Evolutionary conservation across 352 stramenopile genomes (phyloP), one percentile per base, ranked within the genome.

Genomic region (Aphanomyces cochlioides): DNA sequence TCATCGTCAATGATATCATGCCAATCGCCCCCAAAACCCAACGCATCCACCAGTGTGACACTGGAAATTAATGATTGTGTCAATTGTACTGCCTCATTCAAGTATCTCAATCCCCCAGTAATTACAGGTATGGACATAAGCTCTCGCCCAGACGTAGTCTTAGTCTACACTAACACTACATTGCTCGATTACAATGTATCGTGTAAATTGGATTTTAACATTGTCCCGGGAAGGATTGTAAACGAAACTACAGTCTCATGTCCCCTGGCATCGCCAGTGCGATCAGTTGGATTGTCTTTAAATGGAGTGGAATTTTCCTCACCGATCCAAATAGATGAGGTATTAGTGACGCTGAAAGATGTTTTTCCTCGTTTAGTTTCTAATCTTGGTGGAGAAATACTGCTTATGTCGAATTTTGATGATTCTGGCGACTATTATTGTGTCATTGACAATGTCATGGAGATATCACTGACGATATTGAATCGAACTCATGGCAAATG

Each of bases 1-100:
- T 66, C 45, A 38, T 8, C 17, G 64, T 43, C 64, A 17, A 12
- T 56, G 47, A 36, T 79, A 8, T 59, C 57, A 71, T 43, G 38
- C 59, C 10, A 67, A 70, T 10, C 45, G 68, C 17, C 39, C 43
- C 43, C 69, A 58, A n/a, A 28, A 28, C 28, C 28, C 28, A 28
- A 28, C 28, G 0, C 28, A 0, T 28, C 28, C 28, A 3, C 17
- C 57, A 3, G 36, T 39, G 15, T 39, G 10, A 17, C 13, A 21
- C 6, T 61, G 7, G 19, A 28, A 39, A 7, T 61, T 10, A 41
- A 7, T 41, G 15, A 15, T n/a, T 21, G n/a, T 39, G 6, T n/a
- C 12, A 61, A 39, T 17, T 39, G 15, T 19, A n/a, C 13, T 7
- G n/a, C 13, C 10, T 61, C 12, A 10, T 40, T 40, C 54, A 13